Base-by-base conservation (phyloP, 73 alveolate genomes). In the Paramecium octaurelia region DNA sequence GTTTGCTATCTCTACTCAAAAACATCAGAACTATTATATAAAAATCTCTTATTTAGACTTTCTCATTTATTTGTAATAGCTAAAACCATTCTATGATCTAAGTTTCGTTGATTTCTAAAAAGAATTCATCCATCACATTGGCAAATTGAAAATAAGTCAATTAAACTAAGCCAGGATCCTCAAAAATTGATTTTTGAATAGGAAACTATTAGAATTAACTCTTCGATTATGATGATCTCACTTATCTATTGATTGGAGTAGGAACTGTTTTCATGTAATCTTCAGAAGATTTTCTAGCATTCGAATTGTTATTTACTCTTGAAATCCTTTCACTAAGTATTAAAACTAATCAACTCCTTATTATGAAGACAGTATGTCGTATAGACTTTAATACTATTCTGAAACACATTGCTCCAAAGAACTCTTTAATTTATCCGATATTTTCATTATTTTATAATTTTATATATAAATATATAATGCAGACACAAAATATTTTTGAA, bases 141-240 rank as follows among this genome's bases (percentile, higher is more conserved):
- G 27, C 48, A 77, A 77, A 77, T 16, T 35, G 31, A 20, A 27
- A 42, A 35, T 31, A 70, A 11, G 48, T 10, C 24, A 70, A 70
- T 70, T 70, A 70, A 18, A 70, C 27, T 77, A 27, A 77, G 16
- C 48, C 70, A 38, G 71, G 90, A n/a, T 77, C 90, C 27, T 77
- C 90, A 38, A 44, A 77, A 77, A 77, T 21, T 38, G 68, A 77
- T 38, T 21, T 42, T 42, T 38, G 23, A 27, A 42, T 42, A 8
- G 57, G 24, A 46, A 44, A 38, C 21, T 42, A 31, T 48, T 80
- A 48, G 48, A 80, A 80, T 80, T 77, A 42, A 38, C 71, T 38
- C 23, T 77, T 77, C 8, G 91, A 80, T 80, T 80, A 80, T 42
- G 91, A 80, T 80, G 76, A 80, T 80, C 91, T 40, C 29, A 80